phyloP scores from a whole-genome alignment of 768 basidiomycete genomes.

The Tulasnella sp. region DNA sequence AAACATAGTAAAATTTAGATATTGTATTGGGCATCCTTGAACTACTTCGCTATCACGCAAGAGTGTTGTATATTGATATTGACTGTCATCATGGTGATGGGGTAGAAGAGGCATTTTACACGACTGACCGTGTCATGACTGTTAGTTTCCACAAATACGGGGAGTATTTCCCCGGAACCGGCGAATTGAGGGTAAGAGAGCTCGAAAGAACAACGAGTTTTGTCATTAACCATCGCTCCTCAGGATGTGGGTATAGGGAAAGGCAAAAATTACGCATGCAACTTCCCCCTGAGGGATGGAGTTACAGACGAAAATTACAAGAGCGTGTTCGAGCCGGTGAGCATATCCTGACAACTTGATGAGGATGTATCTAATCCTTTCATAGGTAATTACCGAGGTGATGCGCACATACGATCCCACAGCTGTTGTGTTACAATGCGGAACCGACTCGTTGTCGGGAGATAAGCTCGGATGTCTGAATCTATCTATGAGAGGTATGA shows the following conservation, averaged over 20 bases:
- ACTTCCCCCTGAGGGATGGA: constrained; percentile 90
- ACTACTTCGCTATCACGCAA: constrained; percentile 76
- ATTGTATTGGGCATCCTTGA: constrained; percentile 96
- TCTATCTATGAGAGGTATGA: constrained; percentile 79
- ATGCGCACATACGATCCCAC: constrained; percentile 92
- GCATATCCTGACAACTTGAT: constrained; percentile 22
- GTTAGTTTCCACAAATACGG: constrained; percentile 98
- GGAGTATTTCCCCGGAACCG: constrained; percentile 97
- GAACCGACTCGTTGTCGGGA: constrained; percentile 90
- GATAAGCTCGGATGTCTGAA: constrained; percentile 95
- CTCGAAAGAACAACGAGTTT: neutral
- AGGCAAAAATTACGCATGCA: constrained; percentile 86
- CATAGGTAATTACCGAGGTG: constrained; percentile 77
- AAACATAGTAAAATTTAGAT: constrained; percentile 37
- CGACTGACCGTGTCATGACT: constrained; percentile 97
- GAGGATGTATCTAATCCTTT: neutral
- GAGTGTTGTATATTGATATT: constrained; percentile 96
- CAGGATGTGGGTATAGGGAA: constrained; percentile 89
- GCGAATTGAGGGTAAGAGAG: constrained; percentile 69
- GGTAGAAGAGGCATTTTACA: constrained; percentile 98
- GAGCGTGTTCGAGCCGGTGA: constrained; percentile 86
- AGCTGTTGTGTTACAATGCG: constrained; percentile 93
- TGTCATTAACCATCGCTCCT: constrained; percentile 15
- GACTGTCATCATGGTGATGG: constrained; percentile 99
- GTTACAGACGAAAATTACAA: constrained; percentile 92